A percentile compares a stretch with the other conserved stretches of the same genome.
phyloP scores from a whole-genome alignment of 2,329 filamentous ascomycete species.

The Neonectria coccinea region DNA sequence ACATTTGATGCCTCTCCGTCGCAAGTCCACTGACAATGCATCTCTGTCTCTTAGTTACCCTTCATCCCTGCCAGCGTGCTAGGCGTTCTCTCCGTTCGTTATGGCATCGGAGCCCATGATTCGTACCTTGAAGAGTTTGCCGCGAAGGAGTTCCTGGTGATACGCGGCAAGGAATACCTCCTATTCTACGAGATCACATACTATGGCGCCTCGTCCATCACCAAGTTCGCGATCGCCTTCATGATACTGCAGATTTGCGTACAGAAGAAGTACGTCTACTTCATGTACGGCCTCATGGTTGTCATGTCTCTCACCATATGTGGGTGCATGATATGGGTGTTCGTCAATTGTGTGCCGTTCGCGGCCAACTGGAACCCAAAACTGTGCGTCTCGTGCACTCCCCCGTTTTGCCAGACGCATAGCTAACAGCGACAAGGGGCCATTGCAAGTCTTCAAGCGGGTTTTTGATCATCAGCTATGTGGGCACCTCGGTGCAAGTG shows the following conservation, averaged over 20 bases:
- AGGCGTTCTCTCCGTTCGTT: slow-evolving; percentile 21
- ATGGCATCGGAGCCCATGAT: slow-evolving; percentile 27
- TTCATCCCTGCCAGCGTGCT: slow-evolving; percentile 28
- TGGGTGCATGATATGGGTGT: slow-evolving; percentile 26
- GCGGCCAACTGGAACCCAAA: slow-evolving; percentile 31
- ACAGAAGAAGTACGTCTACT: slow-evolving; percentile 24
- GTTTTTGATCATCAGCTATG: slow-evolving; percentile 29
- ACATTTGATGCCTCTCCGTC: neutral
- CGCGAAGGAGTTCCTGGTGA: slow-evolving; percentile 16
- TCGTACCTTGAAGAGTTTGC: slow-evolving; percentile 17
- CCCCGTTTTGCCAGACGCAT: neutral
- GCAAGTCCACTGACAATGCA: neutral
- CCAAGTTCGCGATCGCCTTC: slow-evolving; percentile 32
- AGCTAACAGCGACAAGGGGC: slow-evolving; percentile 4
- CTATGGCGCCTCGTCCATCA: slow-evolving; percentile 24
- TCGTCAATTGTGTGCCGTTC: slow-evolving; percentile 29
- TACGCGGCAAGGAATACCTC: slow-evolving; percentile 31
- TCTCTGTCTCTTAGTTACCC: slow-evolving; percentile 9
- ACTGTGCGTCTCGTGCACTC: neutral
- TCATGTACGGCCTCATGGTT: slow-evolving; percentile 28
- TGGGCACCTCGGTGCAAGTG: slow-evolving; percentile 38
- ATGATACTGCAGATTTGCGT: slow-evolving; percentile 34
- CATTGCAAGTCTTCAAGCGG: slow-evolving; percentile 28
- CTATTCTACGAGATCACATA: slow-evolving; percentile 31
- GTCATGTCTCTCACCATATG: slow-evolving; percentile 19